Evolutionary conservation across 768 basidiomycete genomes (phyloP), one percentile per base, ranked within the genome.

Genomic region (Ephemerocybe angulata): DNA sequence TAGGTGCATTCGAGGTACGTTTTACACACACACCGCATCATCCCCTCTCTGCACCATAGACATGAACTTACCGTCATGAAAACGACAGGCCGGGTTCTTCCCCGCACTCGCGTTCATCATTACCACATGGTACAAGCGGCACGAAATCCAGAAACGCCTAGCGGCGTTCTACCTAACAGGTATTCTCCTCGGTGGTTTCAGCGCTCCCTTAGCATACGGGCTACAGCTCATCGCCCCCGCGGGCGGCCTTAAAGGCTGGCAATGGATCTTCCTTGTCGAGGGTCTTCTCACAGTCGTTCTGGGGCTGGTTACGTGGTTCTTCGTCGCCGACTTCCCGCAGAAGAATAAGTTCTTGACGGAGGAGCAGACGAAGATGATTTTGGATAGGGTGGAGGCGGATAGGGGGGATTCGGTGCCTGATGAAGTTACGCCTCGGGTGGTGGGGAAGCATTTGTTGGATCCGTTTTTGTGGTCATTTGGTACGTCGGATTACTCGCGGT

Each of bases 61-160:
- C n/a, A n/a, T n/a, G n/a, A n/a, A n/a, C n/a, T n/a, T n/a, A n/a
- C n/a, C n/a, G n/a, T n/a, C n/a, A n/a, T n/a, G n/a, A n/a, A n/a
- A n/a, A n/a, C n/a, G n/a, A n/a, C 31, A 50, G 48, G 72, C 75
- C 8, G 72, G 70, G 5, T 76, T 78, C 61, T 74, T 76, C 60
- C 75, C 76, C 33, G 70, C 70, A 0, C 60, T 76, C 15, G 67
- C 73, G 2, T 76, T 72, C 61, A 71, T 76, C 29, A 71, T 76
- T 37, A 70, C 72, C 0, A 74, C 72, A 8, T 76, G 75, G 74
- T 73, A 75, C 58, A 72, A 67, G 31, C 70, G 75, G 3, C 66
- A 72, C 50, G 76, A 77, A 60, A 73, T 76, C 4, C 75, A 77
- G 53, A 75, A 72, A 41, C 70, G 72, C 15, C 61, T 73, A 3